Base-by-base conservation (phyloP, 768 basidiomycete genomes). In the Hirschioporus abietinus region DNA sequence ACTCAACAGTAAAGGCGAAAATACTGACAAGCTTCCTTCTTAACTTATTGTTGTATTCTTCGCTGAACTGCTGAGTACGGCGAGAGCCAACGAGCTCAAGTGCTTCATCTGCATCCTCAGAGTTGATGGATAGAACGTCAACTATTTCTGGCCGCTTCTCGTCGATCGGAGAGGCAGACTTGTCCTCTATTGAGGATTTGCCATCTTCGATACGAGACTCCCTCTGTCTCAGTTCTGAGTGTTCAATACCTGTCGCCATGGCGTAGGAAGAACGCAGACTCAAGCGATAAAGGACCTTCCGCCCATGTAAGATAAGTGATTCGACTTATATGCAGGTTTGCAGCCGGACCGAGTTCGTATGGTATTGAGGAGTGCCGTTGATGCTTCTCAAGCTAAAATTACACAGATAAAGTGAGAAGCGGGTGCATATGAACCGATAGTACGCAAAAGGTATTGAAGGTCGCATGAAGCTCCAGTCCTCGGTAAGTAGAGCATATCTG, bases 1-100 rank as follows among this genome's bases (percentile, higher is more conserved):
- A 23, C 23, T 36, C 0, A 2, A 7, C 7, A 15, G 24, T 24
- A 42, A 20, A 15, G 24, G 34, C 15, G 17, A 62, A 35, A 15
- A 7, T n/a, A 69, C 80, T 17, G 70, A 88, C 88, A 70, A 88
- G 76, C 74, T 89, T 90, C 70, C 83, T 76, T 68, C 86, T 81
- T 67, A 89, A 72, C 69, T 78, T 83, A 27, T 67, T 72, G 72
- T 88, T 87, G 62, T 84, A 88, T 67, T 88, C 87, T 25, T 89
- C 86, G 66, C 79, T 85, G 74, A 88, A 89, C 58, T 83, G 75
- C 3, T 73, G 72, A 26, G 80, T 79, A 27, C 83, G 77, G 69
- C 85, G 82, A 1, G 76, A 74, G 1, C 87, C 86, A 65, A 90
- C 87, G 18, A 89, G 82, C 66, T 80, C 76, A 60, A 89, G 78